Evolutionary conservation across 1,284 basidiomycete genomes (phyloP), one percentile per base, ranked within the genome.

Genomic region (Heterobasidion occidentale): DNA sequence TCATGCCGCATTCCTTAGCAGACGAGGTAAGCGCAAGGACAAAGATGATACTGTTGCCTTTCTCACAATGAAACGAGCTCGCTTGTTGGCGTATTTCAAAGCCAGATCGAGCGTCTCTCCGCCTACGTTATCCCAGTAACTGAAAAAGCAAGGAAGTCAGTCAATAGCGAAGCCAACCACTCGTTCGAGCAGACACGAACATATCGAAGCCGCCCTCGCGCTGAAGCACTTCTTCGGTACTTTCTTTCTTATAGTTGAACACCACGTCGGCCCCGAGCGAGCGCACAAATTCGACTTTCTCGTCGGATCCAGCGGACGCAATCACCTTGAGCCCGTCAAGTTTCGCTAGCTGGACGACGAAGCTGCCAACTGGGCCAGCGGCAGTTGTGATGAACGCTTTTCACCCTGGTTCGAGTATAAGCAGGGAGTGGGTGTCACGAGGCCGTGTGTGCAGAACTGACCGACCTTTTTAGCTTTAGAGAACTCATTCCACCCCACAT

Each of bases 81-180:
- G 63, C 1, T 65, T 66, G 27, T 77, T 77, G 36, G 87, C 75
- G 52, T 75, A 70, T 3, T 71, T 72, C 14, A 89, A 66, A 0
- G 79, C 80, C 38, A 77, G 71, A 51, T 88, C 83, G 15, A 88
- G 74, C 4, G 79, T 81, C 59, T 83, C 77, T 0, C 88, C 88
- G 2, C 89, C 87, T 54, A 87, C 84, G 65, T 79, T 76, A 59
- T 79, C 75, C 70, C 75, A 78, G 60, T 71, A 77, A 20, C 79
- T 81, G 53, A 34, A 2, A 42, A n/a, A 12, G n/a, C 38, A 42
- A 7, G 7, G 6, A 42, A 12, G 38, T 42, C 38, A 42, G 38
- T 3, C 6, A 42, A 9, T 42, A 42, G n/a, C 11, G n/a, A 11
- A 42, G 7, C 2, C 11, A 42, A n/a, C 11, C 2, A 42, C 38